Conservation (phyloP, 2,329 filamentous ascomycete species). For the Penicillium rolfsii region DNA sequence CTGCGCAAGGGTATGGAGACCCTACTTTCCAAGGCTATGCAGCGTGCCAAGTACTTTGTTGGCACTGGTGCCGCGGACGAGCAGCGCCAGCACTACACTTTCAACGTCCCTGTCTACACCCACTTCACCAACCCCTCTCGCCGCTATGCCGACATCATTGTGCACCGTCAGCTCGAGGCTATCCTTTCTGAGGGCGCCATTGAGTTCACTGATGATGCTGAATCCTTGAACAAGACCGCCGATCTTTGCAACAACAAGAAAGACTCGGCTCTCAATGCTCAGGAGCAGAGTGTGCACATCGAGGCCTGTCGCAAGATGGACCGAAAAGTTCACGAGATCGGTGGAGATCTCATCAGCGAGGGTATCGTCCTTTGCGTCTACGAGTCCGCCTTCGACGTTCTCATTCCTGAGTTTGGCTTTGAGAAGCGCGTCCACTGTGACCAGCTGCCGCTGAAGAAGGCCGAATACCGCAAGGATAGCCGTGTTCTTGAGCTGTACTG, state of each 20-base stretch:
- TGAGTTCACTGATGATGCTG: conserved; percentile 87
- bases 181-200: conserved; percentile 78
- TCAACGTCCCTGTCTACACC: conserved; percentile 93
- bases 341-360: conserved; percentile 90
- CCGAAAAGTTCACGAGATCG: conserved; percentile 80
- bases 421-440: conserved; percentile 99
- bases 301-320: conserved; percentile 97
- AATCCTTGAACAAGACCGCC: conserved; percentile 85
- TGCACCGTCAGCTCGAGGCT: conserved; percentile 91
- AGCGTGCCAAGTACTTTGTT: conserved; percentile 93
- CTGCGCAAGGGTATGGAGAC: conserved; percentile 98
- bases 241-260: conserved; percentile 99
- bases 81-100: conserved; percentile 82
- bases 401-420: conserved; percentile 97
- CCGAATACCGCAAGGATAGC: conserved; percentile 97
- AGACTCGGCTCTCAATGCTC: conserved; percentile 93
- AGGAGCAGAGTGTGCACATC: conserved; percentile 98
- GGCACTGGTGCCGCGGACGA: conserved; percentile 76
- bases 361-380: conserved; percentile 97
- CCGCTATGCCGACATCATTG: conserved; percentile 91
- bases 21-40: conserved; percentile 90
- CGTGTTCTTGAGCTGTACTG: conserved; percentile 95
- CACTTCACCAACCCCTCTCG: conserved; percentile 96
- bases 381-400: conserved; percentile 95
- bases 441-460: conserved; percentile 94